Conservation (phyloP, 2,329 filamentous ascomycete genomes). For the Emergomyces pasteurianus region DNA sequence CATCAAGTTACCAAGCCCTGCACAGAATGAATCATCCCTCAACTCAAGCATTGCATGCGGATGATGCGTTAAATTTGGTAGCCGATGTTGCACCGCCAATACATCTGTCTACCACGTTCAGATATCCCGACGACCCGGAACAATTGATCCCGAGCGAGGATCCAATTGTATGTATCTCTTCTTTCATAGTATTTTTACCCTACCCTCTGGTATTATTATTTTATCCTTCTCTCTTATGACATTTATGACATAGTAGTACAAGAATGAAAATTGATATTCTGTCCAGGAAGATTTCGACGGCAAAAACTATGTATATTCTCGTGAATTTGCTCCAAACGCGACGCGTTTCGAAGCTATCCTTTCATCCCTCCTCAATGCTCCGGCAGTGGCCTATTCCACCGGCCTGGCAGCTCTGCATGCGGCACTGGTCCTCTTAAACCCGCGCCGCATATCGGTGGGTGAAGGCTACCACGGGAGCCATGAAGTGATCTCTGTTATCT, state of each 20-base stretch:
- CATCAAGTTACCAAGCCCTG: too few species aligned
- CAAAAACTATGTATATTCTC: conserved; percentile 55
- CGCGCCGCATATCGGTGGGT: conserved; percentile 68
- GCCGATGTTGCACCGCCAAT: background rate
- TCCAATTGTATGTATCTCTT: background rate
- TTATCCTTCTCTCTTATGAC: too few species aligned
- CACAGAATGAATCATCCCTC: background rate
- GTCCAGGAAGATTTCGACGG: background rate
- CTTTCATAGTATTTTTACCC: background rate
- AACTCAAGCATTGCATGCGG: background rate
- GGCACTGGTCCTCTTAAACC: conserved; percentile 71
- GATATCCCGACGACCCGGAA: conserved; percentile 61
- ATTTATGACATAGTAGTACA: too few species aligned
- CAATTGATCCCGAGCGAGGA: conserved; percentile 44
- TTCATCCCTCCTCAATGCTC: conserved; percentile 50
- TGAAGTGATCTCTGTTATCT: conserved; percentile 62
- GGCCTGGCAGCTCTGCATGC: conserved; percentile 82
- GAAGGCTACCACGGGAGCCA: conserved; percentile 90
- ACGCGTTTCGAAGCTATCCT: conserved; percentile 81
- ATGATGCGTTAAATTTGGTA: background rate
- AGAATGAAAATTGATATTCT: background rate
- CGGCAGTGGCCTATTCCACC: conserved; percentile 66
- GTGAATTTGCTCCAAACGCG: conserved; percentile 63
- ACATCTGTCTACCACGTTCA: conserved; percentile 63
- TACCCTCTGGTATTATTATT: too few species aligned